Evolutionary conservation across 176 grass and related monocot genomes (phyloP), one percentile per base, ranked within the genome.

Genomic region (Aegilops speltoides): DNA sequence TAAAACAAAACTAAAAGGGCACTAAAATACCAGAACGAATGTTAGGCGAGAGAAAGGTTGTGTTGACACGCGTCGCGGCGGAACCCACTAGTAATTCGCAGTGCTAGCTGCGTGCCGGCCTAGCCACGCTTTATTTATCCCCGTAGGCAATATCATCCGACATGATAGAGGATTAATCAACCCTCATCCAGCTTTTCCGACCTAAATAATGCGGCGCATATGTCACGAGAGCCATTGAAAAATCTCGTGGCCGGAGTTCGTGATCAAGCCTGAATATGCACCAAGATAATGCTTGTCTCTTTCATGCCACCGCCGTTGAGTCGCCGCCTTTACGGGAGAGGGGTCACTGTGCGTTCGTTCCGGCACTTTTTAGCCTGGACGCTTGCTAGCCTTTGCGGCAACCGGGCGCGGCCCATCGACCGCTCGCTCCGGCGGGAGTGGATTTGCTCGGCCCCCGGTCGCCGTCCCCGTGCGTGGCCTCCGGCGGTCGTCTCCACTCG

Each of bases 361-460:
- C 25, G 25, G 37, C 59, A 41, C 38, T 41, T 38, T 10, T 13
- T 48, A 14, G 1, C 5, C 11, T 50, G 14, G 46, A 50, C 46
- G 46, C 46, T 19, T 54, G 54, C 73, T 31, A 29, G 71, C 28
- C 71, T 50, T 65, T 66, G 83, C 83, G 59, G 83, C 83, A 48
- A 77, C 72, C 8, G 59, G 83, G 40, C 60, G 83, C 81, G 17
- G 50, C 32, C 48, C 13, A 19, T 45, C 25, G 50, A 28, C 2
- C 67, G 32, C n/a, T 1, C 22, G 34, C 36, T 23, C 2, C 4
- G 14, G 40, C 43, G 43, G 72, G 12, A 29, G 54, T 73, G 54
- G 37, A 24, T 76, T 84, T 65, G 57, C 26, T 64, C 48, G 71
- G 59, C 26, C 7, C 24, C 11, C 40, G 25, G 82, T 31, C 82